Evolutionary conservation across 176 grass and related monocot genomes (phyloP).

Genomic region (Musa schizocarpa): DNA sequence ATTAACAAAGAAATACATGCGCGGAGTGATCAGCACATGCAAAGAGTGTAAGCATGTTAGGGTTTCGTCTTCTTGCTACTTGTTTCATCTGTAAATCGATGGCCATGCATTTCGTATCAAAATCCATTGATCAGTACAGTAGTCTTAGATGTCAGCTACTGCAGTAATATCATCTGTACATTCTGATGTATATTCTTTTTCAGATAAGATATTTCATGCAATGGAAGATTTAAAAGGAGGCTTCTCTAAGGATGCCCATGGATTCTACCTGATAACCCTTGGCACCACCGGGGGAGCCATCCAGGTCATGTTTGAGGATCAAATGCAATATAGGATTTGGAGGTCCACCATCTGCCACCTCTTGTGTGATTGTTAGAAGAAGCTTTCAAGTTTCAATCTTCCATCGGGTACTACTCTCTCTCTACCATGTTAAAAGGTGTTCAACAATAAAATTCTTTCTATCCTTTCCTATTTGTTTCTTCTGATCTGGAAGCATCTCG

Average conservation of each 20-base stretch:
- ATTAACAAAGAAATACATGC: conserved; percentile 60
- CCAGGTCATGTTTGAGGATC: conserved; percentile 60
- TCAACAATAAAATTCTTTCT: neutral
- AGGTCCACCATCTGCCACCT: conserved; percentile 51
- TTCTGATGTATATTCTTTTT: neutral
- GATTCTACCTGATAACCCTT: conserved; percentile 38
- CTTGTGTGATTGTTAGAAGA: conserved; percentile 23
- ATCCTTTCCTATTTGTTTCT: neutral
- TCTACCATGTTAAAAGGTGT: neutral
- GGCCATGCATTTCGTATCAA: too few relatives aligned
- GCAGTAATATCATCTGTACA: neutral
- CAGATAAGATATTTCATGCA: conserved; percentile 49
- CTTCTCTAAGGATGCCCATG: conserved; percentile 24
- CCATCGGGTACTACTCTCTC: neutral
- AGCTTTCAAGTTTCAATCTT: neutral
- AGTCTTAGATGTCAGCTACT: neutral
- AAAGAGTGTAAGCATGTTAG: conserved; percentile 44
- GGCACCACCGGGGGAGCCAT: conserved; percentile 40
- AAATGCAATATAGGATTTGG: conserved; percentile 66
- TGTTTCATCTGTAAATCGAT: too few relatives aligned
- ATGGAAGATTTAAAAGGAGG: conserved; percentile 25
- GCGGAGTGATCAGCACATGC: conserved; percentile 46
- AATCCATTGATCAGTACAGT: neutral
- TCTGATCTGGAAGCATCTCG: neutral
- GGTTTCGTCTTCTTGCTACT: too few relatives aligned